Evolutionary conservation across 1,284 basidiomycete genomes (phyloP).

Genomic region (Ceratobasidium sp.): DNA sequence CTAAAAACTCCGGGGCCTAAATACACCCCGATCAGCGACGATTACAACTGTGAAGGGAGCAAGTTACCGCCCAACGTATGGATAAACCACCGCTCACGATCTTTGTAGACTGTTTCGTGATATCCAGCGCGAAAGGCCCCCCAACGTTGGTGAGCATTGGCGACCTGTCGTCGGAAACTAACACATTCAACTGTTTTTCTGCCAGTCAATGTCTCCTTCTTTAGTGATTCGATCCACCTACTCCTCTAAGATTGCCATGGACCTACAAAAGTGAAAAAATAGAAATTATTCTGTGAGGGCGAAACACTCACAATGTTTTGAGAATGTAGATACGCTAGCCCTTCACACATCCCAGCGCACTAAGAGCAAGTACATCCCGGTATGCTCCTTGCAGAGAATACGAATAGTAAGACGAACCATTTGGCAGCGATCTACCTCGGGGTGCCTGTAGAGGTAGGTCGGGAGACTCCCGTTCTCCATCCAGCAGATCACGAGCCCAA

Average conservation of each 20-base stretch:
- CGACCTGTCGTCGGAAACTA: too few relatives aligned
- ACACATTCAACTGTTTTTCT: too few relatives aligned
- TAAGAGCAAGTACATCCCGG: too few relatives aligned
- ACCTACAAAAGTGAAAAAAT: background rate
- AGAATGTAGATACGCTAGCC: background rate
- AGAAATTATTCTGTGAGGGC: background rate
- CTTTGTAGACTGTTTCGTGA: background rate
- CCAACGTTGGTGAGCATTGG: too few relatives aligned
- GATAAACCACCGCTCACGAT: too few relatives aligned
- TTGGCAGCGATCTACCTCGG: background rate
- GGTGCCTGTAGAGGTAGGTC: background rate
- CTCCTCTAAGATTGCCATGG: constrained; percentile 1
- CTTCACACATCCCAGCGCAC: background rate
- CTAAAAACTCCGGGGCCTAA: too few relatives aligned
- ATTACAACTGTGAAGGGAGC: too few relatives aligned
- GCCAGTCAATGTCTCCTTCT: too few relatives aligned
- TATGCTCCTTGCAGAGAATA: background rate
- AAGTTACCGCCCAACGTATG: too few relatives aligned
- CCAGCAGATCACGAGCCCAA: background rate
- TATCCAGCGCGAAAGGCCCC: too few relatives aligned
- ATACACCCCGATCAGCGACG: too few relatives aligned
- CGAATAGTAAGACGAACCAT: background rate
- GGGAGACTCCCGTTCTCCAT: background rate
- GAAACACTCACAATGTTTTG: background rate
- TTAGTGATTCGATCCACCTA: background rate